Evolutionary conservation across 2,329 filamentous ascomycete genomes (phyloP).

Genomic region (Exophiala bonariae): DNA sequence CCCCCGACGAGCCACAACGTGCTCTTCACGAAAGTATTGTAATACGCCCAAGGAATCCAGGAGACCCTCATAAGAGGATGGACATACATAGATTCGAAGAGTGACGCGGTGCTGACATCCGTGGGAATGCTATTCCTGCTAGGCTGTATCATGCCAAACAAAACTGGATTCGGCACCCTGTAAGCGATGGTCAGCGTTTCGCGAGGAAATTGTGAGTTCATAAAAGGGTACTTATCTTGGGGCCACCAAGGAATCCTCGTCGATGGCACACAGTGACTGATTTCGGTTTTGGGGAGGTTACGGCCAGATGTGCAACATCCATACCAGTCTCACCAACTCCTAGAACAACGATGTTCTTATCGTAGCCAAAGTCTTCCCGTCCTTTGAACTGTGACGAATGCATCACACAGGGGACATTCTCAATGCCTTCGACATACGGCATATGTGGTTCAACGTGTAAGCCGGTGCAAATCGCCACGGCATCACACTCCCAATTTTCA

Average conservation of each 20-base stretch:
- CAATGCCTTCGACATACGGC: slow-evolving; percentile 7
- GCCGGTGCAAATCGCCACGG: slow-evolving; percentile 6
- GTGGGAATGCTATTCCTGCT: too few relatives aligned
- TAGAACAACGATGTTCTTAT: slow-evolving; percentile 9
- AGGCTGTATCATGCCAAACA: too few relatives aligned
- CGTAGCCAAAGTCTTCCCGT: slow-evolving; percentile 4
- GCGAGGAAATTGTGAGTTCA: too few relatives aligned
- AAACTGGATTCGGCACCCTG: too few relatives aligned
- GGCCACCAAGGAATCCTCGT: slow-evolving; percentile 9
- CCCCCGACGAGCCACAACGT: too few relatives aligned
- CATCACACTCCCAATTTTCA: slow-evolving; percentile 11
- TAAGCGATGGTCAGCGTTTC: neutral
- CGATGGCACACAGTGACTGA: slow-evolving; percentile 8
- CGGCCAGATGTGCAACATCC: slow-evolving; percentile 11
- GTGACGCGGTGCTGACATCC: too few relatives aligned
- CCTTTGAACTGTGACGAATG: slow-evolving; percentile 12
- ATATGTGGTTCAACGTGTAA: slow-evolving; percentile 3
- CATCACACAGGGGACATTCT: slow-evolving; percentile 7
- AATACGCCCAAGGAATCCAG: too few relatives aligned
- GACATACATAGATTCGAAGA: too few relatives aligned
- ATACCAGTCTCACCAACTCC: slow-evolving; percentile 10
- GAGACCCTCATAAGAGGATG: too few relatives aligned
- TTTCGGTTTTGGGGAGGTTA: slow-evolving; percentile 6
- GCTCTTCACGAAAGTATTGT: too few relatives aligned
- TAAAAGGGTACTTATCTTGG: slow-evolving; percentile 7